phyloP scores from a whole-genome alignment of 179 eudicot genomes.

The Silene coronaria region DNA sequence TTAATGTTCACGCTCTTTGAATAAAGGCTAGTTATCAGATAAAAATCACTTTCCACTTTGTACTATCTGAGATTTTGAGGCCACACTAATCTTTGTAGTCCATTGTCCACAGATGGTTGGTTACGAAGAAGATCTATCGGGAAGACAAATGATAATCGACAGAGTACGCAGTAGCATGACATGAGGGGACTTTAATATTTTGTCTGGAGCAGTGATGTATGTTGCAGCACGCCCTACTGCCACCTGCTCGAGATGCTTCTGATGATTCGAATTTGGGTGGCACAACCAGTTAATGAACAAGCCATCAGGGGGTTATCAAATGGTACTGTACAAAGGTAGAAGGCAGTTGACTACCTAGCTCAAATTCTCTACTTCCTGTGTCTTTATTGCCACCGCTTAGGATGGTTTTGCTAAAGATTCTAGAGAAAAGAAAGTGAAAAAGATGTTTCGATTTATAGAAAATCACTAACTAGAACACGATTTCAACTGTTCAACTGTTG shows the following conservation, averaged over 20 bases:
- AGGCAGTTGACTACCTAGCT: not conserved
- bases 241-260: constrained; percentile 8
- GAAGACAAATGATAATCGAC: constrained; percentile 86
- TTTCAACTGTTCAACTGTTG: too few species aligned
- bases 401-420: not conserved
- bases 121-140: constrained; percentile 86
- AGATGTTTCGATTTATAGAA: not conserved
- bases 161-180: constrained; percentile 64
- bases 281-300: not conserved
- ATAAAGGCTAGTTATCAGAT: not conserved
- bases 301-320: not conserved
- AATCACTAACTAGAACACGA: too few species aligned
- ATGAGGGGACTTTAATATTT: constrained; percentile 11
- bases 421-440: not conserved
- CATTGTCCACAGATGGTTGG: constrained; percentile 62
- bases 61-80: not conserved
- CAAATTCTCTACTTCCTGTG: not conserved
- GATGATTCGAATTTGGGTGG: not conserved
- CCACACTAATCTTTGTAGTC: constrained; percentile 1
- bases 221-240: not conserved
- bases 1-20: not conserved
- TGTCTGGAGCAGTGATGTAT: not conserved
- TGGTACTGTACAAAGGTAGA: not conserved
- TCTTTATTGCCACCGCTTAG: not conserved
- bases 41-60: not conserved